phyloP scores from a whole-genome alignment of 345 rosid genomes.

The Rubroshorea leprosula region DNA sequence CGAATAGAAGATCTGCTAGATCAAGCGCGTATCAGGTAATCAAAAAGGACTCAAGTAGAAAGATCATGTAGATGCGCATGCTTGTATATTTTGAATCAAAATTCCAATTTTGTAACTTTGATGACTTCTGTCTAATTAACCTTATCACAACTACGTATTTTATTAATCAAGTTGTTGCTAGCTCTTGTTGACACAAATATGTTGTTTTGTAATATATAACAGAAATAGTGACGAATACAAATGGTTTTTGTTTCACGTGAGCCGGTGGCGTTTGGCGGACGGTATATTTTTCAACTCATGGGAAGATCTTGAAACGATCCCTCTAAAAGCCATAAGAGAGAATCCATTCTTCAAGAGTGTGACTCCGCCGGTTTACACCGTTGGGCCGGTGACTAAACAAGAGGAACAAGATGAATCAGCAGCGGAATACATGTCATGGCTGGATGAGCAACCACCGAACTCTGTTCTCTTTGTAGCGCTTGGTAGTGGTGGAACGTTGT shows the following conservation, averaged over 20 bases:
- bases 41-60: too few relatives aligned
- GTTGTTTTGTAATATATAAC: too few relatives aligned
- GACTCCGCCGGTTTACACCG: neutral
- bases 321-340: conserved; percentile 22
- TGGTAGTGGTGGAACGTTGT: conserved; percentile 29
- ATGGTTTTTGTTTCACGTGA: neutral
- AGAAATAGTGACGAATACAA: neutral
- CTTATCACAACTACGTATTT: too few relatives aligned
- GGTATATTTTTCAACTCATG: conserved; percentile 46
- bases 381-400: conserved; percentile 18
- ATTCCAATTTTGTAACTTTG: too few relatives aligned
- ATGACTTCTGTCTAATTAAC: too few relatives aligned
- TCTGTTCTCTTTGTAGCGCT: conserved; percentile 16
- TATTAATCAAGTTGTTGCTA: too few relatives aligned
- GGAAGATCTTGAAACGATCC: conserved; percentile 35
- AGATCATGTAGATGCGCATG: too few relatives aligned
- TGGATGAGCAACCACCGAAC: conserved; percentile 20
- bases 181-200: too few relatives aligned
- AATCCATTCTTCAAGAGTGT: conserved; percentile 1
- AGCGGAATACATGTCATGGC: conserved; percentile 7
- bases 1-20: neutral
- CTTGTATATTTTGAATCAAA: too few relatives aligned
- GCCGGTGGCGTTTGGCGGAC: conserved; percentile 19
- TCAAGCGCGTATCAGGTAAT: neutral
- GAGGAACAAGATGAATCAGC: neutral